phyloP scores from a whole-genome alignment of 1,284 basidiomycete genomes.

The Bondarzewia mesenterica region DNA sequence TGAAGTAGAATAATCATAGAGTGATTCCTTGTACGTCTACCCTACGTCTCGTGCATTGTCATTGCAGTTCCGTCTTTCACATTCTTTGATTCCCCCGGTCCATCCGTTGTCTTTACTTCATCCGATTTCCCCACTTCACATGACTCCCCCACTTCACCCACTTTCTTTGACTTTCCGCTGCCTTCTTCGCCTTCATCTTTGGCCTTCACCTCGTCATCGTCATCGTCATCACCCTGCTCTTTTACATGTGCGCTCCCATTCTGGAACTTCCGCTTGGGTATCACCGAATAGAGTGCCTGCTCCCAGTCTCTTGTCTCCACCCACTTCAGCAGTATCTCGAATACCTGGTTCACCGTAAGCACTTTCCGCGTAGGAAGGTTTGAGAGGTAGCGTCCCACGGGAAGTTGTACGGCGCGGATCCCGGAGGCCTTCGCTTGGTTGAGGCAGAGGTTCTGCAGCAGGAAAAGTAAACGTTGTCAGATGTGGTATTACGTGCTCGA shows the following conservation, averaged over 20 bases:
- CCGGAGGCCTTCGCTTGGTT: slow-evolving; percentile 75
- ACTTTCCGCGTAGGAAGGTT: slow-evolving; percentile 88
- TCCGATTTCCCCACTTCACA: background rate
- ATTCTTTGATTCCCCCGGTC: no score
- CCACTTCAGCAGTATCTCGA: slow-evolving; percentile 91
- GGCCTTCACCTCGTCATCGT: slow-evolving; percentile 8
- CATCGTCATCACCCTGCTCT: slow-evolving; percentile 10
- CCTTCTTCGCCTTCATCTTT: background rate
- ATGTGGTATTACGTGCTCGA: background rate
- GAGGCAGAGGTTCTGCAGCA: slow-evolving; percentile 76
- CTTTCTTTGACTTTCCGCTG: no score
- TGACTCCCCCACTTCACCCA: background rate
- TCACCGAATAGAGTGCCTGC: slow-evolving; percentile 74
- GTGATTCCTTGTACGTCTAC: background rate
- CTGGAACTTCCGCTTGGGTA: slow-evolving; percentile 85
- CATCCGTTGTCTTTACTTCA: no score
- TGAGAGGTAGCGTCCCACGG: slow-evolving; percentile 83
- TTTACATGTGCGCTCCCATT: slow-evolving; percentile 23
- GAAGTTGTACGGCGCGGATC: slow-evolving; percentile 83
- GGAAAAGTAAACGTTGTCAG: background rate
- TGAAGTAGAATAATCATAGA: slow-evolving; percentile 22
- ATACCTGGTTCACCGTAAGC: slow-evolving; percentile 94
- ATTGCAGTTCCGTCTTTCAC: background rate
- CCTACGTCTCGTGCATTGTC: background rate
- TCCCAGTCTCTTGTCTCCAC: slow-evolving; percentile 80